Percentiles rank a stretch among this genome's conserved stretches.
Evolutionary conservation across 306 rosid genomes (phyloP).

Genomic region (Spatholobus suberectus): DNA sequence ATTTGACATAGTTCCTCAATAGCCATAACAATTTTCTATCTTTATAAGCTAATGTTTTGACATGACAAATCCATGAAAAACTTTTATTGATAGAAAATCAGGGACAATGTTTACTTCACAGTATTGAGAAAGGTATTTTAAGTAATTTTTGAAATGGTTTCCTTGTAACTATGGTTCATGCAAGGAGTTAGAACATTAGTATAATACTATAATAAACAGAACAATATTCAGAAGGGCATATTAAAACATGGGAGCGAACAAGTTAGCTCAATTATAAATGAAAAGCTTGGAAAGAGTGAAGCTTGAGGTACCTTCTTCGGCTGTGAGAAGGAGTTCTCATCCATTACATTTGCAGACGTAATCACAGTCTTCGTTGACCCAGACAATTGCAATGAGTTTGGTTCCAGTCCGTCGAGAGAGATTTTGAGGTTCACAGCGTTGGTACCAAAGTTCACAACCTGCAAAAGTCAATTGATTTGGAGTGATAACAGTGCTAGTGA

Average conservation of each 20-base stretch:
- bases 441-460: constrained; percentile 86
- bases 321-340: constrained; percentile 80
- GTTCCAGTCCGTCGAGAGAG: constrained; percentile 56
- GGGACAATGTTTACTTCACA: neutral
- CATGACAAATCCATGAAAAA: neutral
- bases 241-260: neutral
- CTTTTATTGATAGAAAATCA: neutral
- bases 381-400: constrained; percentile 48
- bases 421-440: constrained; percentile 61
- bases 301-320: constrained; percentile 71
- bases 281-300: neutral
- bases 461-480: constrained; percentile 43
- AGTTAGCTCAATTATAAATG: neutral
- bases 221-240: constrained; percentile 3
- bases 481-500: constrained; percentile 9
- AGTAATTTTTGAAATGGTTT: neutral
- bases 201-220: neutral
- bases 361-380: constrained; percentile 69
- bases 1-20: neutral
- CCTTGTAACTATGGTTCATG: neutral
- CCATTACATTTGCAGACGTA: constrained; percentile 72
- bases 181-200: neutral
- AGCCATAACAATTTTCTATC: constrained; percentile 2
- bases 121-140: neutral
- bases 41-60: neutral